A percentile compares a stretch with the other conserved stretches of the same genome.
Evolutionary conservation across 1,284 basidiomycete species (phyloP).

Genomic region (Leccinum pachyderme): DNA sequence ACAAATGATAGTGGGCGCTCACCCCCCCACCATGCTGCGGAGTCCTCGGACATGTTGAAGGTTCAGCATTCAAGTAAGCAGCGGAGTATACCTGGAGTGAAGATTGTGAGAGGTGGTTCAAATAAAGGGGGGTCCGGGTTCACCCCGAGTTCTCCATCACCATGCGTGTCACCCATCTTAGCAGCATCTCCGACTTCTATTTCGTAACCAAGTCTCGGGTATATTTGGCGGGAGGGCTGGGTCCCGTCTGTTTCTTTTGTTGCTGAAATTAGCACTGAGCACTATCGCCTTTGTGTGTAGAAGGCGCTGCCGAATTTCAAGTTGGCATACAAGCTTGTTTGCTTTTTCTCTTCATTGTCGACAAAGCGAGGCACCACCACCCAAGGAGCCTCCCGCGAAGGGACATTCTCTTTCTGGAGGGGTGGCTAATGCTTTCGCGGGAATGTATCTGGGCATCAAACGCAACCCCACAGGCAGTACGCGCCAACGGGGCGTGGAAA

Average conservation of each 20-base stretch:
- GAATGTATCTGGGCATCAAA: constrained; percentile 13
- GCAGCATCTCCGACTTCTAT: constrained; percentile 1
- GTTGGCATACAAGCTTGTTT: not conserved
- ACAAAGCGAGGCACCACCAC: not conserved
- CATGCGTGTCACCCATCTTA: constrained; percentile 1
- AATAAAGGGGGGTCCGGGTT: constrained; percentile 11
- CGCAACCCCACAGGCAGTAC: not conserved
- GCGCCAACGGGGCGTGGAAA: constrained; percentile 1
- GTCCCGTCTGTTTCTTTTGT: constrained; percentile 4
- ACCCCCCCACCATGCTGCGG: constrained; percentile 8
- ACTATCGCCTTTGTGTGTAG: constrained; percentile 4
- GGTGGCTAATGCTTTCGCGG: constrained; percentile 10
- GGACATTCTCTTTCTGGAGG: not conserved
- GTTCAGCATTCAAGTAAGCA: constrained; percentile 20
- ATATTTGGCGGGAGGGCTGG: not conserved
- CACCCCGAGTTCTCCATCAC: constrained; percentile 6
- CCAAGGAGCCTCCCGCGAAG: not conserved
- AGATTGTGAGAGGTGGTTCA: constrained; percentile 28
- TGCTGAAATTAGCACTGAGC: constrained; percentile 5
- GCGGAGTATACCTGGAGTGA: constrained; percentile 34
- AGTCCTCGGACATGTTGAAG: constrained; percentile 16
- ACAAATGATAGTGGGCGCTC: constrained; percentile 2
- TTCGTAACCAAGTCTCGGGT: constrained; percentile 10
- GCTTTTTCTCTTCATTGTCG: not conserved
- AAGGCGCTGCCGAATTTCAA: not conserved